Evolutionary conservation across 805 yeast genomes (phyloP), one percentile per base, ranked within the genome.

Genomic region (Saccharomycopsis schoenii): DNA sequence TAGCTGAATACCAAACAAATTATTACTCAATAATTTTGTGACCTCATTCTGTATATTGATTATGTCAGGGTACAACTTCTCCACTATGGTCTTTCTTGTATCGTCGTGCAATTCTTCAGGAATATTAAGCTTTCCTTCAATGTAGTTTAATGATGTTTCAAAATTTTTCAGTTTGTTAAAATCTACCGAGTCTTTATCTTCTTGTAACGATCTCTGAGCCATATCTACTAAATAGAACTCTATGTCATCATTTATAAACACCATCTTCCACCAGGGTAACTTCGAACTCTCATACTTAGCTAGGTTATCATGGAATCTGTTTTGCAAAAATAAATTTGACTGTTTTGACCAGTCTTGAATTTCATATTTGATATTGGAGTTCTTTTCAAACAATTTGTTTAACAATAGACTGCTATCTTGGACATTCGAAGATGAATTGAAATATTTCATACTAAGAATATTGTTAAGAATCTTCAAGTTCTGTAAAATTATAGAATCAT

Each of bases 211-310:
- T 11, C 17, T 34, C n/a, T 51, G 52, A n/a, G 61, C 52, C 65
- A 63, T 63, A 19, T 59, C 62, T 14, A 21, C 37, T 40, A 63
- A 51, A 41, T 63, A 63, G 42, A 36, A 63, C 47, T 63, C 65
- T 12, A 59, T n/a, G 43, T 63, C 65, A 34, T 63, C 65, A 17
- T 37, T 56, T 15, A 61, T 55, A 8, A 21, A 17, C 15, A 56
- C 36, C 24, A 63, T 19, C 25, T 61, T 61, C 62, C 62, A 63
- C 65, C 65, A 63, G 9, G 55, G 41, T 12, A 63, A 24, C 4
- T 59, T 37, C 8, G 39, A 34, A 19, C 47, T 54, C 36, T 61
- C 60, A 29, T 61, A 63, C 14, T 50, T 21, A 5, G 56, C 41
- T 42, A 61, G 41, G 36, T 52, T 50, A 8, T 37, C 29, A 14